These are phyloP conservation scores for Cercophora samala DNA, from an alignment of 495 filamentous ascomycete genomes.

Conservation along the genomic window DNA sequence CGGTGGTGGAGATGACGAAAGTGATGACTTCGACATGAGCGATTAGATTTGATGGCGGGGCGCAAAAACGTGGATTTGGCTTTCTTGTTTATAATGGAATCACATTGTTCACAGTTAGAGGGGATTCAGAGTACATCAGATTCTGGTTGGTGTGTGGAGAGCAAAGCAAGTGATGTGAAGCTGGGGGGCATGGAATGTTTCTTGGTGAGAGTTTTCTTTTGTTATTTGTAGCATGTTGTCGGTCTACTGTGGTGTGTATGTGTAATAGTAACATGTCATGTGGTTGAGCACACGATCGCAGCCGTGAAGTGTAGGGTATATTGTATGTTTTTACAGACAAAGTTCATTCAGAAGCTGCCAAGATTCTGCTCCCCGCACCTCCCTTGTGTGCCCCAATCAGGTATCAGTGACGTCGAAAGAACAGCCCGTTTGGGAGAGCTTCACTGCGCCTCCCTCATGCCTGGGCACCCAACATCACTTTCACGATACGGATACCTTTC, in stretches of 20 bases:
- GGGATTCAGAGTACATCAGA: background rate
- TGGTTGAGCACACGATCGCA: background rate
- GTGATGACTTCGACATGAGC: slow-evolving; percentile 30
- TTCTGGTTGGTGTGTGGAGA: background rate
- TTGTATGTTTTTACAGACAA: background rate
- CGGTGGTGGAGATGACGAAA: slow-evolving; percentile 17
- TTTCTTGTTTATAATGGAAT: background rate
- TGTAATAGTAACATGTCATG: background rate
- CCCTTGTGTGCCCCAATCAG: background rate
- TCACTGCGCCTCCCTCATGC: background rate
- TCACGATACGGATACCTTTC: background rate
- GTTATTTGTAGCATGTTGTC: slow-evolving; percentile 8
- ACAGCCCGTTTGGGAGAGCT: background rate
- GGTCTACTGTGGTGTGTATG: background rate
- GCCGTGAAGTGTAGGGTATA: background rate
- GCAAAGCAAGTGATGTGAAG: background rate
- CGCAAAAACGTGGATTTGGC: background rate
- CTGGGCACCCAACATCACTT: background rate
- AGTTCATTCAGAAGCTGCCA: background rate
- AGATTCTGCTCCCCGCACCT: background rate
- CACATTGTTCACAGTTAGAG: background rate
- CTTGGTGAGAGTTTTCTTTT: slow-evolving; percentile 9
- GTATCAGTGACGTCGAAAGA: background rate
- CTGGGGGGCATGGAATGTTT: background rate
- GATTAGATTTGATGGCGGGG: slow-evolving; percentile 13